phyloP scores from a whole-genome alignment of 495 filamentous ascomycete species.

The Sordaria brevicollis region DNA sequence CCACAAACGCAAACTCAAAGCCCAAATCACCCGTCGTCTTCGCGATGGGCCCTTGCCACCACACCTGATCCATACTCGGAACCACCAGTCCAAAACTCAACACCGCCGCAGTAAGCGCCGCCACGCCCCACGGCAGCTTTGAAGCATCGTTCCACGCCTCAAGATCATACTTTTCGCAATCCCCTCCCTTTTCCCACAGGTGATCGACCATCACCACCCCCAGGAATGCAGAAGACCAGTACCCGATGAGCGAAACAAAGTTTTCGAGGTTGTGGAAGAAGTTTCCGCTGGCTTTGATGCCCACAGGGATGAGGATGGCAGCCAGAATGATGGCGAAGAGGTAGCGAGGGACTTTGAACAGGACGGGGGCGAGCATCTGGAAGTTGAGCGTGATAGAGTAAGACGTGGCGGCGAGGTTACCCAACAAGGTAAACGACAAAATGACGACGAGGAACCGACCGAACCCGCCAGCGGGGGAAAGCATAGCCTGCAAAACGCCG shows the following conservation, averaged over 20 bases:
- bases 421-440: slow-evolving; percentile 41
- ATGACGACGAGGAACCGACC: slow-evolving; percentile 47
- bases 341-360: slow-evolving; percentile 40
- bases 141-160: slow-evolving; percentile 38
- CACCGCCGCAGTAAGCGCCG: slow-evolving; percentile 29
- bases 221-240: slow-evolving; percentile 46
- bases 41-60: slow-evolving; percentile 46
- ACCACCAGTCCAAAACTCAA: slow-evolving; percentile 38
- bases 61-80: slow-evolving; percentile 45
- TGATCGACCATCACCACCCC: slow-evolving; percentile 41
- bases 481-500: slow-evolving; percentile 45
- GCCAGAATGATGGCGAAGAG: slow-evolving; percentile 40
- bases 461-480: slow-evolving; percentile 41
- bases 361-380: slow-evolving; percentile 40
- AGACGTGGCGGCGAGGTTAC: slow-evolving; percentile 38
- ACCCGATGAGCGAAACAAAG: slow-evolving; percentile 44
- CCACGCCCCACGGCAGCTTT: slow-evolving; percentile 35
- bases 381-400: slow-evolving; percentile 48
- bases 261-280: slow-evolving; percentile 45
- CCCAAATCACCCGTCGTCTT: slow-evolving; percentile 46
- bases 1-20: slow-evolving; percentile 45
- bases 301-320: slow-evolving; percentile 41
- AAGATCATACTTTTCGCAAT: slow-evolving; percentile 29
- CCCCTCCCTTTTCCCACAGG: slow-evolving; percentile 29
- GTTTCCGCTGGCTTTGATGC: slow-evolving; percentile 36